Conservation (phyloP, 2,329 filamentous ascomycete genomes). For the Lachnellula occidentalis region DNA sequence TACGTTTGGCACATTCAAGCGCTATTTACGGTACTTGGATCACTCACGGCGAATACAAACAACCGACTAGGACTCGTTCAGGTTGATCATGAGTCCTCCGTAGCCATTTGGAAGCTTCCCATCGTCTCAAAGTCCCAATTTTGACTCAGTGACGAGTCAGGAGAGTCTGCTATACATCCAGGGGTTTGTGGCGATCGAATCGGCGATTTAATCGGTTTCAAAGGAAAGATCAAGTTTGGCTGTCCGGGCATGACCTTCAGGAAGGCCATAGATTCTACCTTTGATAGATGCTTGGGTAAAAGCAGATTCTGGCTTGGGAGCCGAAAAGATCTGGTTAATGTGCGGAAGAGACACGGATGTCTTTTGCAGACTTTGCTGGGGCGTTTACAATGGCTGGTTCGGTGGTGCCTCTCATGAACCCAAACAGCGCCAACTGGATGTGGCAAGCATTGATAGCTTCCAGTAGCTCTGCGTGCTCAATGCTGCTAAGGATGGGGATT, state of each 20-base stretch:
- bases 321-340: constrained; percentile 27
- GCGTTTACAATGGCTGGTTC: constrained; percentile 26
- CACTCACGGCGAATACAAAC: constrained; percentile 21
- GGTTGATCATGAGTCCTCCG: constrained; percentile 34
- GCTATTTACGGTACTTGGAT: constrained; percentile 29
- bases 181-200: constrained; percentile 22
- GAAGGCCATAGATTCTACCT: constrained; percentile 23
- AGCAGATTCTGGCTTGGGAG: constrained; percentile 33
- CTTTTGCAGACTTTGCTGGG: constrained; percentile 20
- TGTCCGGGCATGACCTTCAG: constrained; percentile 23
- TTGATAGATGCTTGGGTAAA: constrained; percentile 24
- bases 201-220: constrained; percentile 24
- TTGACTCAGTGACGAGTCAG: constrained; percentile 32
- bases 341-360: constrained; percentile 18
- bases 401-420: constrained; percentile 32
- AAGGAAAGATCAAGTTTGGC: constrained; percentile 27
- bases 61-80: constrained; percentile 30
- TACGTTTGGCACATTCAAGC: constrained; percentile 30
- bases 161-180: constrained; percentile 31
- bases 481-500: constrained; percentile 28
- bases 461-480: constrained; percentile 13
- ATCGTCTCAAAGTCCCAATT: constrained; percentile 27
- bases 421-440: constrained; percentile 36
- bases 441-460: constrained; percentile 22
- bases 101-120: constrained; percentile 32